Evolutionary conservation across 805 yeast genomes (phyloP).

Genomic region (Cyberlindnera saturnus): DNA sequence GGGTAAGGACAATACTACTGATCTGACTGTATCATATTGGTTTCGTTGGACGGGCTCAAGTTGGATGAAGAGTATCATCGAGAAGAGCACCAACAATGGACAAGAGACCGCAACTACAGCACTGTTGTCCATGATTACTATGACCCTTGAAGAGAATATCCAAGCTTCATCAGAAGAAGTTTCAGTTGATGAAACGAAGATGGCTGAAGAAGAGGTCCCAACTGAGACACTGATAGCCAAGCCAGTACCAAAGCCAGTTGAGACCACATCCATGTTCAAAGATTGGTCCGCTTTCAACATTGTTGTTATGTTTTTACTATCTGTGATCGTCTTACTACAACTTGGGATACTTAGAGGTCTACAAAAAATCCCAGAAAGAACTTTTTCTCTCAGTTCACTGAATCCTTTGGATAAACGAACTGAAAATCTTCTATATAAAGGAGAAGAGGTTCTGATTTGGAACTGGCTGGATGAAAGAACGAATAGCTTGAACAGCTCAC

Average conservation of each 20-base stretch:
- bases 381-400: neutral
- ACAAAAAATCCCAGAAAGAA: neutral
- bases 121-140: conserved; percentile 28
- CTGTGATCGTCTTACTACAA: conserved; percentile 12
- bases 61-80: conserved; percentile 89
- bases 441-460: conserved; percentile 23
- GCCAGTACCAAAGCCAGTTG: too few species aligned
- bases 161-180: conserved; percentile 4
- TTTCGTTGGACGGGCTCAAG: conserved; percentile 88
- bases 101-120: conserved; percentile 59
- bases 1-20: conserved; percentile 59
- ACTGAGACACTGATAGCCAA: neutral
- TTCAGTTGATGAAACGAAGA: neutral
- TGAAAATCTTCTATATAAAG: conserved; percentile 12
- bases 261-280: neutral
- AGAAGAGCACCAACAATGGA: conserved; percentile 76
- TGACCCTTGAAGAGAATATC: conserved; percentile 20
- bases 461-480: conserved; percentile 26
- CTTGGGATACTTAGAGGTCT: conserved; percentile 9
- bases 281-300: conserved; percentile 8
- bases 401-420: conserved; percentile 4
- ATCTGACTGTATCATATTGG: conserved; percentile 59
- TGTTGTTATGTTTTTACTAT: conserved; percentile 7
- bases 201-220: neutral
- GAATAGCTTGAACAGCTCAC: conserved; percentile 5